Evolutionary conservation across 352 stramenopile species (phyloP).

Genomic region (Pythium myriotylum): DNA sequence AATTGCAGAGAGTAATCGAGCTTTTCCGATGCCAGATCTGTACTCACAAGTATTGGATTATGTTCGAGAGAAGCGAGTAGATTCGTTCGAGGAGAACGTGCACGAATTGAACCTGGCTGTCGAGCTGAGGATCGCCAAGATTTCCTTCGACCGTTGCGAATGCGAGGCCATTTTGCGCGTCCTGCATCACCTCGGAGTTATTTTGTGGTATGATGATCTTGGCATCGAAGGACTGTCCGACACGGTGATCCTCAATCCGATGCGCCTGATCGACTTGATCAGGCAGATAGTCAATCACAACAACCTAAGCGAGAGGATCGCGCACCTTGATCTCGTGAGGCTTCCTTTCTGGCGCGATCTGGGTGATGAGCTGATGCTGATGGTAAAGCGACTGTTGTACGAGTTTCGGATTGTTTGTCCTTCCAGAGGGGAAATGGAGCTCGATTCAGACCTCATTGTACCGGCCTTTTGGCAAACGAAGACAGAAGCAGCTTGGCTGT

Average conservation of each 20-base stretch:
- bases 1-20: conserved; percentile 4
- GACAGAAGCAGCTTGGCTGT: conserved; percentile 7
- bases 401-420: conserved; percentile 17
- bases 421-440: conserved; percentile 5
- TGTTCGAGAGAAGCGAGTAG: not conserved
- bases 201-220: conserved; percentile 19
- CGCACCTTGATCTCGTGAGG: not conserved
- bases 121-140: not conserved
- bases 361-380: conserved; percentile 12
- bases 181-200: conserved; percentile 22
- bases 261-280: conserved; percentile 22
- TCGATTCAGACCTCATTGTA: conserved; percentile 17
- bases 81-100: no score
- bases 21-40: conserved; percentile 14
- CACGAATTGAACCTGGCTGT: no score
- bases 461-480: conserved; percentile 5
- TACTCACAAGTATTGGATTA: conserved; percentile 2
- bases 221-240: not conserved
- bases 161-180: conserved; percentile 6
- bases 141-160: not conserved
- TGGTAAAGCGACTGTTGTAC: conserved; percentile 26
- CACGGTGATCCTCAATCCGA: conserved; percentile 11
- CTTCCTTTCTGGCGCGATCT: conserved; percentile 7
- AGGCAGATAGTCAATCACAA: conserved; percentile 17
- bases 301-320: not conserved